A percentile compares a stretch with the other conserved stretches of the same genome.
Conservation (phyloP, 192 early-diverging fungal species). For the Coemansia sp. region DNA sequence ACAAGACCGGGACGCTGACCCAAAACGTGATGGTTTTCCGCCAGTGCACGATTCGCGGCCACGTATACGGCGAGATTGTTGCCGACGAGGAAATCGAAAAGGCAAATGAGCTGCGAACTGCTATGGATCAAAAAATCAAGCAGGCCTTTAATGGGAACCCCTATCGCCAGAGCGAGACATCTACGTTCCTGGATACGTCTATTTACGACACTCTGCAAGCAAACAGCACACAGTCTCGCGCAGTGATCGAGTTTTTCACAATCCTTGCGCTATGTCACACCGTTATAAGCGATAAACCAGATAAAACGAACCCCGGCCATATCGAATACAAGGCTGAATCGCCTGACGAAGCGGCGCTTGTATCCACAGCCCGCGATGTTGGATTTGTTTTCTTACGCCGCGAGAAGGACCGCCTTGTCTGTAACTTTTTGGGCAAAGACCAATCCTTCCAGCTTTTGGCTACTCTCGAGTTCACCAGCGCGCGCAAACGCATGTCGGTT, state of each 20-base stretch:
- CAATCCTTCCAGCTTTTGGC: conserved; percentile 66
- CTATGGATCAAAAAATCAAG: conserved; percentile 62
- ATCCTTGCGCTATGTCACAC: conserved; percentile 88
- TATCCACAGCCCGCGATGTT: conserved; percentile 79
- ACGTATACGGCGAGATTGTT: conserved; percentile 69
- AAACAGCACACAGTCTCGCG: conserved; percentile 59
- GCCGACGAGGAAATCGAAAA: conserved; percentile 26
- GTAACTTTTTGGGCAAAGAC: conserved; percentile 75
- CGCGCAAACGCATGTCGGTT: conserved; percentile 96
- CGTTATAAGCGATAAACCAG: conserved; percentile 67
- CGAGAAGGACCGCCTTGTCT: conserved; percentile 62
- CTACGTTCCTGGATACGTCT: conserved; percentile 70
- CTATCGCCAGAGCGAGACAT: conserved; percentile 60
- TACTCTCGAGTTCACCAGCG: conserved; percentile 88
- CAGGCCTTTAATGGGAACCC: conserved; percentile 62
- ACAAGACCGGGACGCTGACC: conserved; percentile 97
- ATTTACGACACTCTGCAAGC: conserved; percentile 63
- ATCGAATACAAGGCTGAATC: conserved; percentile 91
- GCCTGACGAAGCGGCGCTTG: conserved; percentile 93
- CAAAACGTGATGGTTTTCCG: conserved; percentile 97
- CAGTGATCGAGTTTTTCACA: conserved; percentile 78
- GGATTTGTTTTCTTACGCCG: conserved; percentile 82
- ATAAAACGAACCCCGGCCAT: conserved; percentile 47
- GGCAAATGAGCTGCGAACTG: conserved; percentile 23
- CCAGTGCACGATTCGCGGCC: conserved; percentile 85